phyloP scores from a whole-genome alignment of 1,284 basidiomycete species.

The Pterulicium gracile region DNA sequence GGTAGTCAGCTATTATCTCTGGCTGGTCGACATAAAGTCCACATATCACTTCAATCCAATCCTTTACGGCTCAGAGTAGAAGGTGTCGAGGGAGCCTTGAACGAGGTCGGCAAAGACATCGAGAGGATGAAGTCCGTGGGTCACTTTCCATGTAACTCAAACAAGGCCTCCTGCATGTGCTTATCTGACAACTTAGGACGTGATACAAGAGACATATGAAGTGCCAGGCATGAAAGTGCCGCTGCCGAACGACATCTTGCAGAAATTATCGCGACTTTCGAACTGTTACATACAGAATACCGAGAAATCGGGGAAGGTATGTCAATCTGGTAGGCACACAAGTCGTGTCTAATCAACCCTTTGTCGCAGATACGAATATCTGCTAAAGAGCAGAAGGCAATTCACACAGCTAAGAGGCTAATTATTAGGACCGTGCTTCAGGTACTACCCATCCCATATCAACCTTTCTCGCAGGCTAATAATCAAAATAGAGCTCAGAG shows the following conservation, averaged over 20 bases:
- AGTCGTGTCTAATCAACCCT: neutral
- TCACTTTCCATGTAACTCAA: neutral
- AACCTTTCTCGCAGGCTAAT: neutral
- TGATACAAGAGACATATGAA: neutral
- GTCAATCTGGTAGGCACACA: neutral
- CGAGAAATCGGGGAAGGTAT: neutral
- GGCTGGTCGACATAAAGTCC: neutral
- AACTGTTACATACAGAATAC: neutral
- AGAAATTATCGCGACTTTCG: neutral
- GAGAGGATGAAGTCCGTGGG: conserved; percentile 1
- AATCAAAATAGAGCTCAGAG: neutral
- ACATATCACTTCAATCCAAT: neutral
- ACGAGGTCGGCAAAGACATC: neutral
- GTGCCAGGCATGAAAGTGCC: neutral
- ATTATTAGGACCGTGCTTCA: neutral
- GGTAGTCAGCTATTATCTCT: neutral
- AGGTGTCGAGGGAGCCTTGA: neutral
- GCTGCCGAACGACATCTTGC: neutral
- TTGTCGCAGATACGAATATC: neutral
- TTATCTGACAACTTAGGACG: too few relatives aligned
- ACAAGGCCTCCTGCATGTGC: too few relatives aligned
- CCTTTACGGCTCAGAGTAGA: neutral
- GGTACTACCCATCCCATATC: neutral
- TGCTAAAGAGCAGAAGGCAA: neutral
- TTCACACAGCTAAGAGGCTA: neutral